These are phyloP conservation scores for Solanum clarkiae DNA, from an alignment of 257 asterid species.

Conservation along the genomic window DNA sequence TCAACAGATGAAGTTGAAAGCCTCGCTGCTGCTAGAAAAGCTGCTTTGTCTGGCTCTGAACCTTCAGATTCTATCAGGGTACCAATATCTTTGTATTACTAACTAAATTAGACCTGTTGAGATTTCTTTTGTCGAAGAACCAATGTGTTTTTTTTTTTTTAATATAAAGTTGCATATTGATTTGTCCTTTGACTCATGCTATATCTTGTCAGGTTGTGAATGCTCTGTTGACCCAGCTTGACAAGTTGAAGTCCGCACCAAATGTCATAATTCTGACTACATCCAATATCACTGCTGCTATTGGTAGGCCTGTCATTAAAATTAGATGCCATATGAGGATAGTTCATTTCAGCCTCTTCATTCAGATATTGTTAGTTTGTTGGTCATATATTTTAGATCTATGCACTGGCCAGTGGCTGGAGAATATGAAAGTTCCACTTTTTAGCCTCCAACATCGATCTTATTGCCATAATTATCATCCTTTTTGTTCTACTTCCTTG, in stretches of 20 bases:
- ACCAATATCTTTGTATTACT: conserved; percentile 6
- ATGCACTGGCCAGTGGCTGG: background rate
- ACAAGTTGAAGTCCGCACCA: conserved; percentile 81
- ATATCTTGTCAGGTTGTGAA: conserved; percentile 77
- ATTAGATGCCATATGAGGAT: background rate
- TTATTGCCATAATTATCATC: background rate
- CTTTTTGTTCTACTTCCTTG: background rate
- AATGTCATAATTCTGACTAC: conserved; percentile 92
- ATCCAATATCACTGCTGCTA: conserved; percentile 93
- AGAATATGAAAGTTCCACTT: background rate
- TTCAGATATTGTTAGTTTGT: background rate
- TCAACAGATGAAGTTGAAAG: conserved; percentile 94
- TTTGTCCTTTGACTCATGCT: background rate
- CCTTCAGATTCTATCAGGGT: conserved; percentile 99
- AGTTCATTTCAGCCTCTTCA: background rate
- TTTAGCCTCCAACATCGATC: background rate
- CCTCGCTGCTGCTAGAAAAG: conserved; percentile 98
- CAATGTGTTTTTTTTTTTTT: background rate
- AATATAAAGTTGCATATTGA: background rate
- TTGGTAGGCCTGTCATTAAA: conserved; percentile 42
- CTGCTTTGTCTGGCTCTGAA: conserved; percentile 97
- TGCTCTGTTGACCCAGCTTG: conserved; percentile 93
- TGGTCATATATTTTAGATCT: background rate
- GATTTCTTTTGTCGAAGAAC: conserved; percentile 3
- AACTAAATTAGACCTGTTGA: background rate